Evolutionary conservation across 1,284 basidiomycete genomes (phyloP), one percentile per base, ranked within the genome.

Genomic region (Hemileia vastatrix): DNA sequence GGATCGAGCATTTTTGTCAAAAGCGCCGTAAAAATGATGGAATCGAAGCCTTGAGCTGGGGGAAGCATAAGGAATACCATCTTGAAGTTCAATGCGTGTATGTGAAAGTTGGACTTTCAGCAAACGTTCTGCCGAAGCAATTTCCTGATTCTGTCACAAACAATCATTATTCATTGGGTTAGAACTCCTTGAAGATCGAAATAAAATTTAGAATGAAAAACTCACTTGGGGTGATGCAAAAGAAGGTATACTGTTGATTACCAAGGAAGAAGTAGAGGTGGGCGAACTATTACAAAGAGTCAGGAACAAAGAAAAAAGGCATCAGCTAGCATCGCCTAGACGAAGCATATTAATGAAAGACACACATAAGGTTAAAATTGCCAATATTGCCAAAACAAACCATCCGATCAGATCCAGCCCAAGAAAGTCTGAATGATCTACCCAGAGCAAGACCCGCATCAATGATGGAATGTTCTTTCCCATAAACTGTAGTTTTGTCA

Each of bases 401-500:
- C 44, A 63, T n/a, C 40, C 52, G 53, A 21, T 56, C 19, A 87
- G 77, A 77, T 93, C 85, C 15, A 95, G 74, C 90, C 90, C 91
- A 97, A 1, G 89, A 86, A 4, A 87, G 88, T 54, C 92, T 83
- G 77, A 93, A 96, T 21, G 89, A 90, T 27, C 91, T 83, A 15
- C 91, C 92, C 61, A 93, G 79, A 3, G 87, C 81, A 48, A 97
- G 78, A 1, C 90, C 91, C 6, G 89, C 85, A 77, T 97, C 94
- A 6, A 84, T 79, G 51, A 83, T 78, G 33, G 83, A 79, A 6
- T 81, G 81, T 73, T 93, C 90, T 49, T 81, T 80, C 4, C 82
- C 84, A 47, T 77, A 78, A 0, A 83, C 82, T 15, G 81, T 78
- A 2, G 88, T 90, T 13, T 67, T 52, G 4, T 65, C 63, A 21